phyloP scores from a whole-genome alignment of 768 basidiomycete genomes.

The Gloeophyllum trabeum region DNA sequence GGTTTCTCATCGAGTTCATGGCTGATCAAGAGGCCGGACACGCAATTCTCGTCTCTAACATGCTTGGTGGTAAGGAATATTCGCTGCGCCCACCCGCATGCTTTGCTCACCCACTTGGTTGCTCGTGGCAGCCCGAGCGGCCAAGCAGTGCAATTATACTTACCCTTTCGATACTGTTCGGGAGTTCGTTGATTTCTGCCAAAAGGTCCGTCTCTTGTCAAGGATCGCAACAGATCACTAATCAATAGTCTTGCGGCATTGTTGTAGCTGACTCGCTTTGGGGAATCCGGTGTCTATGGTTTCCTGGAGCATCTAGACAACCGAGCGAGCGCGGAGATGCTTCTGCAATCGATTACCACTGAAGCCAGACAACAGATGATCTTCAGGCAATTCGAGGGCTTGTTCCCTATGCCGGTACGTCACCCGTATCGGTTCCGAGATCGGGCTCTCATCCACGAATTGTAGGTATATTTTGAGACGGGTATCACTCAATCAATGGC shows the following conservation, averaged over 20 bases:
- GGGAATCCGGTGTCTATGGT: constrained; percentile 50
- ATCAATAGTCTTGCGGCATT: background rate
- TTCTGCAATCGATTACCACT: constrained; percentile 46
- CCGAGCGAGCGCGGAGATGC: constrained; percentile 35
- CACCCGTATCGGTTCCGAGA: background rate
- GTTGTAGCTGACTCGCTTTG: constrained; percentile 32
- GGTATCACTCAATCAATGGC: constrained; percentile 52
- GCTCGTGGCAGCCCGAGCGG: constrained; percentile 22
- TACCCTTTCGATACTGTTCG: constrained; percentile 44
- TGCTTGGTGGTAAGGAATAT: constrained; percentile 25
- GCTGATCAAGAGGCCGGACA: constrained; percentile 57
- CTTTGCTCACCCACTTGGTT: constrained; percentile 8
- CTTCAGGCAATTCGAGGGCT: constrained; percentile 50
- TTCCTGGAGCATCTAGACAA: constrained; percentile 58
- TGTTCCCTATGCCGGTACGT: constrained; percentile 46
- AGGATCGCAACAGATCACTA: too few relatives aligned
- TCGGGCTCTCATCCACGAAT: background rate
- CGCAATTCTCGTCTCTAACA: constrained; percentile 39
- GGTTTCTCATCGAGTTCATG: constrained; percentile 49
- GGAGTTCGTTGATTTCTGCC: constrained; percentile 50
- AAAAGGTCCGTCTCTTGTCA: constrained; percentile 24
- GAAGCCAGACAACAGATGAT: constrained; percentile 58
- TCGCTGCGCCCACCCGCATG: background rate
- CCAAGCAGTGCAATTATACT: constrained; percentile 45
- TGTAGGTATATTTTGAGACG: constrained; percentile 34